Evolutionary conservation across 2,329 filamentous ascomycete genomes (phyloP).

Genomic region (Phialemoniopsis sp.): DNA sequence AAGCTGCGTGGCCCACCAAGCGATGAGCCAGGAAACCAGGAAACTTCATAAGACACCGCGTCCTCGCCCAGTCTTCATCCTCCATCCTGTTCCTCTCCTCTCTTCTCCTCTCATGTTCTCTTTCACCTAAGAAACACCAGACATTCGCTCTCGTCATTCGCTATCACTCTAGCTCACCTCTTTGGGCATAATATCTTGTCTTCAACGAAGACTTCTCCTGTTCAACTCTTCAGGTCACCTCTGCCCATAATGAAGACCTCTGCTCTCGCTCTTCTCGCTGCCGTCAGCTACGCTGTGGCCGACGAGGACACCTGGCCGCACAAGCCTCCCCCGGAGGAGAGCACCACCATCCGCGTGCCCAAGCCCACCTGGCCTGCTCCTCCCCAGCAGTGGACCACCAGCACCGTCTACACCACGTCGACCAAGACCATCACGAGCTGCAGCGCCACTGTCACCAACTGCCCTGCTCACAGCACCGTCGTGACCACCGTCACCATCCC

Average conservation of each 20-base stretch:
- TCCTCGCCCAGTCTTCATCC: no score
- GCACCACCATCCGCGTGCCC: conserved; percentile 5
- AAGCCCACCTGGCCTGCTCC: conserved; percentile 8
- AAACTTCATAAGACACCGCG: no score
- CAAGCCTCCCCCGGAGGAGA: not conserved
- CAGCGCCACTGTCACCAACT: conserved; percentile 25
- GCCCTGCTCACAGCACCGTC: conserved; percentile 30
- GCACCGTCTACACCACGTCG: conserved; percentile 33
- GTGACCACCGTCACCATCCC: conserved; percentile 30
- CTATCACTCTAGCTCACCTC: no score
- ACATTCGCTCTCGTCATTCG: no score
- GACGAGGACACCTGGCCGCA: not conserved
- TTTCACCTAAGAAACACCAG: no score
- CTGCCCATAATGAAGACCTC: conserved; percentile 8
- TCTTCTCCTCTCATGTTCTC: no score
- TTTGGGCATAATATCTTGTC: no score
- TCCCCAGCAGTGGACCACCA: conserved; percentile 31
- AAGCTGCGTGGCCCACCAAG: no score
- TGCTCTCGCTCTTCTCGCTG: conserved; percentile 6
- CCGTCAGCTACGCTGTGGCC: conserved; percentile 5
- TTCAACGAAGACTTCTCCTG: no score
- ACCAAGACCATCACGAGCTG: conserved; percentile 34
- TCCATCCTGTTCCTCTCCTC: no score
- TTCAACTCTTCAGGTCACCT: no score
- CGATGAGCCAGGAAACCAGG: no score